Percentiles rank a stretch among this genome's conserved stretches.
Evolutionary conservation across 345 rosid species (phyloP).

Genomic region (Syzygium jambos): DNA sequence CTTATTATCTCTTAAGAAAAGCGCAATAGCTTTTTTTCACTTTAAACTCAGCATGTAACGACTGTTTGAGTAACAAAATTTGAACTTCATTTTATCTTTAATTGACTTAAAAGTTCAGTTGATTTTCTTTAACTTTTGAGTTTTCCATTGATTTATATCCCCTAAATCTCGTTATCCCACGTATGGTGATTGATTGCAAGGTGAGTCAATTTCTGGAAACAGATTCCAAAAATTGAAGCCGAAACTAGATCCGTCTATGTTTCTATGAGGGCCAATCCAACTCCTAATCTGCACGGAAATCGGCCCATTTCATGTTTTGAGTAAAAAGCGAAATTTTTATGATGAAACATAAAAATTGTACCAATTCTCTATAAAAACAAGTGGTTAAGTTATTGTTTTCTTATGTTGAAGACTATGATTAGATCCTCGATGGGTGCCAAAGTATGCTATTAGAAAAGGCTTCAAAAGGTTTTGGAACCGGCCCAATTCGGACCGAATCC

Average conservation of each 20-base stretch:
- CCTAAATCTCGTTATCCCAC: background rate
- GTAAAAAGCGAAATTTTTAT: background rate
- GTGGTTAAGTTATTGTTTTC: background rate
- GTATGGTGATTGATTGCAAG: background rate
- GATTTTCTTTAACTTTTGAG: too few species aligned
- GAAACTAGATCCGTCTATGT: too few species aligned
- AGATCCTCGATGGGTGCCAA: background rate
- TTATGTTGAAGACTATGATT: background rate
- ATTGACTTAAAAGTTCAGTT: background rate
- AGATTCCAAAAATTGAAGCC: too few species aligned
- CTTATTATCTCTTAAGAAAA: background rate
- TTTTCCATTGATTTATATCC: background rate
- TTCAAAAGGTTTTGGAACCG: background rate
- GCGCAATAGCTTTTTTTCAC: background rate
- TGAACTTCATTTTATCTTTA: background rate
- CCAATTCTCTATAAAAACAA: background rate
- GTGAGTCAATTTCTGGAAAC: background rate
- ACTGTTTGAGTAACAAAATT: background rate
- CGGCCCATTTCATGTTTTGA: background rate
- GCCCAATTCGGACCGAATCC: background rate
- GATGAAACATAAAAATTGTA: background rate
- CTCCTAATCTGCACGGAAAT: background rate
- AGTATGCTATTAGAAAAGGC: background rate
- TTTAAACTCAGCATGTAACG: background rate
- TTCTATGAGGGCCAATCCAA: background rate